phyloP scores from a whole-genome alignment of 257 asterid genomes.

The Solanum bulbocastanum region DNA sequence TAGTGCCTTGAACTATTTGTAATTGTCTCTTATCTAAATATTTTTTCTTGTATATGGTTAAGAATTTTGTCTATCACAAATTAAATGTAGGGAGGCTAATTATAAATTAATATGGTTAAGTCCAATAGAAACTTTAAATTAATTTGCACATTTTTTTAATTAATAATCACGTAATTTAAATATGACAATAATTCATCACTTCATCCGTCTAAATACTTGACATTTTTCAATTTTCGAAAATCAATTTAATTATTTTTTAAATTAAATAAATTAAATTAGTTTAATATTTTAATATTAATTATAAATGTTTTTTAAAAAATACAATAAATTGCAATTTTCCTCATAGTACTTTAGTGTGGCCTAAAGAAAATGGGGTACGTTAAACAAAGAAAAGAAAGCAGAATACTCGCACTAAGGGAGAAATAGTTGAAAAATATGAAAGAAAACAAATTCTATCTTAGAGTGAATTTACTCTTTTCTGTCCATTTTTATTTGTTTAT shows the following conservation, averaged over 20 bases:
- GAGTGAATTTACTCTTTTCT: background rate
- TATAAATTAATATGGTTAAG: background rate
- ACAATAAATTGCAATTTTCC: background rate
- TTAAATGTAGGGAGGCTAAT: background rate
- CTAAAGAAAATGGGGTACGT: background rate
- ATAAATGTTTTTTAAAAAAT: background rate
- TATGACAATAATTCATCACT: background rate
- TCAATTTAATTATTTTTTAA: background rate
- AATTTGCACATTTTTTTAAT: background rate
- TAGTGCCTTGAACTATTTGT: background rate
- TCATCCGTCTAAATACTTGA: background rate
- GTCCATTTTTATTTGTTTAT: background rate
- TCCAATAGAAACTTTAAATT: background rate
- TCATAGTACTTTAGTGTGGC: background rate
- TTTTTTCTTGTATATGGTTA: background rate
- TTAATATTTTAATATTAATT: background rate
- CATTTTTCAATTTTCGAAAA: background rate
- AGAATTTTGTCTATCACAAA: background rate
- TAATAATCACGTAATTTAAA: background rate
- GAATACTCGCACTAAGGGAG: background rate
- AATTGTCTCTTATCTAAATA: background rate
- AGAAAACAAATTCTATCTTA: background rate
- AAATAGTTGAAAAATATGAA: background rate
- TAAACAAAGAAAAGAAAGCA: background rate
- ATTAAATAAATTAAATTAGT: background rate